Conservation (phyloP, 2,329 filamentous ascomycete species). For the Elsinoe perseae region DNA sequence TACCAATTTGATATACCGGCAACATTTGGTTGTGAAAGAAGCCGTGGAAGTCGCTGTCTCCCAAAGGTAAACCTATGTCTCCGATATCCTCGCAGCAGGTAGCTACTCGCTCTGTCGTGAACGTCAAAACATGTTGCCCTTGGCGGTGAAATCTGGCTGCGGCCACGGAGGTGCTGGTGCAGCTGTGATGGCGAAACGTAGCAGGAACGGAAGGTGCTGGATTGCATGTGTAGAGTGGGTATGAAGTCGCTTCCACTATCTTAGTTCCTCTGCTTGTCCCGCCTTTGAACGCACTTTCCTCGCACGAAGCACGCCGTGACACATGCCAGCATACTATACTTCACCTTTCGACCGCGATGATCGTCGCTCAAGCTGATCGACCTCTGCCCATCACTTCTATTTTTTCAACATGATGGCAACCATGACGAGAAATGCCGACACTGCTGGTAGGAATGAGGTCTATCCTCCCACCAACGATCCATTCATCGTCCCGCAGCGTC, state of each 20-base stretch:
- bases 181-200: too few relatives aligned
- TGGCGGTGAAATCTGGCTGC: too few relatives aligned
- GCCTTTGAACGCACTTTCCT: neutral
- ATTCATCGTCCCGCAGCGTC: conserved; percentile 3
- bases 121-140: too few relatives aligned
- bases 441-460: neutral
- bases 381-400: neutral
- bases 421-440: neutral
- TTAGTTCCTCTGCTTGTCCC: neutral
- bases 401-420: neutral
- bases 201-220: too few relatives aligned
- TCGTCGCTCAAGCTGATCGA: neutral
- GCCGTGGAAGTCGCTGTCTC: too few relatives aligned
- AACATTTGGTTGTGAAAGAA: too few relatives aligned
- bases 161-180: too few relatives aligned
- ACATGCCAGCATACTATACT: neutral
- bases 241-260: neutral
- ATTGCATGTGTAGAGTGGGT: too few relatives aligned
- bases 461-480: neutral
- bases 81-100: too few relatives aligned
- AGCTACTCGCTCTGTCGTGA: too few relatives aligned
- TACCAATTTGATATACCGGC: too few relatives aligned
- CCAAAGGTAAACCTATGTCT: too few relatives aligned
- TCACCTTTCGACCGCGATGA: neutral
- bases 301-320: neutral